Conservation (phyloP, 2,329 filamentous ascomycete genomes). For the Xylaria sp. region DNA sequence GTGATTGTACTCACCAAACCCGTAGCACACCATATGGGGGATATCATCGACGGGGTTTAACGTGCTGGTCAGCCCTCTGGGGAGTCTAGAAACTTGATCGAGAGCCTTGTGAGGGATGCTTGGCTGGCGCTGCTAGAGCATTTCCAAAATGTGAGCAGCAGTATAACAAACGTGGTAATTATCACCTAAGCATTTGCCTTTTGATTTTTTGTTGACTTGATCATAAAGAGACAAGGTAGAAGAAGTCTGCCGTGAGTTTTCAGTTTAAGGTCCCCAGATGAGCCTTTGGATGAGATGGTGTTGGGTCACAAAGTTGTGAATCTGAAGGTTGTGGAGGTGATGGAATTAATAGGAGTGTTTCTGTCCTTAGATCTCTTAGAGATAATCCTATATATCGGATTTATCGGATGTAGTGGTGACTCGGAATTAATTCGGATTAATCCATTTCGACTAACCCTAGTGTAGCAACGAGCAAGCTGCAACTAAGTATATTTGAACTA, state of each 20-base stretch:
- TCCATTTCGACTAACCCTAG: no score
- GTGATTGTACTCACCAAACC: background rate
- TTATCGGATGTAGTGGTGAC: slow-evolving; percentile 2
- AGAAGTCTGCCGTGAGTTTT: background rate
- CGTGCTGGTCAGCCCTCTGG: no score
- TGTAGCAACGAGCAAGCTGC: background rate
- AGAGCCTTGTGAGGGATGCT: background rate
- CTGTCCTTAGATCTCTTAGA: slow-evolving; percentile 4
- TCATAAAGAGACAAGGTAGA: slow-evolving; percentile 6
- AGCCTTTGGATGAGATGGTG: slow-evolving; percentile 10
- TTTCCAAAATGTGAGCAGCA: background rate
- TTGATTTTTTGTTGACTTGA: background rate
- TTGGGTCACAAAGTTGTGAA: background rate
- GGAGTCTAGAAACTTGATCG: background rate
- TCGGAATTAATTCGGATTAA: background rate
- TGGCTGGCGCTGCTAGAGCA: background rate
- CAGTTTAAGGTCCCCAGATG: background rate
- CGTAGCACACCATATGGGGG: background rate
- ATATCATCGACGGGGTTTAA: background rate
- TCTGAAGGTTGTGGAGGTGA: background rate
- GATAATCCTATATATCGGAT: slow-evolving; percentile 4
- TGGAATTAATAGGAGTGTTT: background rate
- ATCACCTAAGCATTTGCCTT: background rate
- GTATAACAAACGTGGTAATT: background rate
- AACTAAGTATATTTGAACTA: no score